Percentiles rank a stretch among this genome's conserved stretches.
Evolutionary conservation across 1,284 basidiomycete genomes (phyloP).

Genomic region (Malassezia restricta): DNA sequence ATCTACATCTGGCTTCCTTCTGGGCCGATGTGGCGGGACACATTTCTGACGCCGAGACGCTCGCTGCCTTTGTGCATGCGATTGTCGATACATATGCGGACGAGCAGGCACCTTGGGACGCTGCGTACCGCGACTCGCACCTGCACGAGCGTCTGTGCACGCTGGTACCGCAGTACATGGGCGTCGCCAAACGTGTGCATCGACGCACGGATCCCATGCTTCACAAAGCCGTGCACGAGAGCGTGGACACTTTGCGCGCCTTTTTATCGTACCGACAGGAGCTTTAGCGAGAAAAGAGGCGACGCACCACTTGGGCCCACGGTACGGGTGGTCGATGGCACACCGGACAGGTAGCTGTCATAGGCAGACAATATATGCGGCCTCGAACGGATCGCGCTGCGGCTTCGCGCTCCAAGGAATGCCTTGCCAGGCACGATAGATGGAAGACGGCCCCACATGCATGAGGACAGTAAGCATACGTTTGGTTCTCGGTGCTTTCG

Average conservation of each 20-base stretch:
- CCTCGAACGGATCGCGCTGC: not conserved
- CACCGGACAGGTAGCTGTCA: not conserved
- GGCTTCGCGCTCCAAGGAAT: not conserved
- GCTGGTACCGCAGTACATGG: constrained; percentile 55
- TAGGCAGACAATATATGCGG: constrained; percentile 11
- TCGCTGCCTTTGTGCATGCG: constrained; percentile 70
- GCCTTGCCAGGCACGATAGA: constrained; percentile 9
- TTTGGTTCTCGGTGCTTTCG: no score
- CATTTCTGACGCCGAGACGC: constrained; percentile 54
- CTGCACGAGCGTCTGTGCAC: constrained; percentile 53
- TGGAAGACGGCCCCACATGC: constrained; percentile 6
- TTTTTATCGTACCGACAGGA: constrained; percentile 13
- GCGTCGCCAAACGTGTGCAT: constrained; percentile 21
- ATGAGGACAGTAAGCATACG: not conserved
- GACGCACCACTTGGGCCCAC: constrained; percentile 11
- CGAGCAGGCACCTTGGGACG: constrained; percentile 68
- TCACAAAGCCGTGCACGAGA: constrained; percentile 28
- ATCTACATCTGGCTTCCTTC: constrained; percentile 4
- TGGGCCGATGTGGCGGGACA: constrained; percentile 1
- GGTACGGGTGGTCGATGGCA: constrained; percentile 1
- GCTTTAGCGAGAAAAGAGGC: constrained; percentile 7
- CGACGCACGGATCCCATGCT: not conserved
- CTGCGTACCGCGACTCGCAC: constrained; percentile 57
- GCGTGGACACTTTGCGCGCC: constrained; percentile 15
- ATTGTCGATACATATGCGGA: constrained; percentile 91